Base-by-base conservation (phyloP, 2,329 filamentous ascomycete species). In the Didymella segeticola region DNA sequence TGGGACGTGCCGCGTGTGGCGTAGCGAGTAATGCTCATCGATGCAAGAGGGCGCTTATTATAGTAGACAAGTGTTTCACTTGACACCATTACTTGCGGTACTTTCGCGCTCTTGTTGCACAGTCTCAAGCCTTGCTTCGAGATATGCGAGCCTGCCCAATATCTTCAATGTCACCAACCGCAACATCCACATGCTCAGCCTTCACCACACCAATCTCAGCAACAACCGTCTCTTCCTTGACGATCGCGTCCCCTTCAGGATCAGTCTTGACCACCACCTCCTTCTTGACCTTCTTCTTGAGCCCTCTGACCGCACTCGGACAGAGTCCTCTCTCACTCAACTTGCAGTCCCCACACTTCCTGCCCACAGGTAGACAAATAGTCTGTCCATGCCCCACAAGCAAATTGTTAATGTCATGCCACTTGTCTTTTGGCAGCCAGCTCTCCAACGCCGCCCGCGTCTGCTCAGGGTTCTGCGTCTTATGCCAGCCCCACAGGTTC, bases 401-500 rank as follows among this genome's bases (percentile, higher is more conserved):
- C 73, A 96, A 76, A 77, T 88, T 87, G 75, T 97, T 97, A 73
- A 97, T 96, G 75, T 96, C 91, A 74, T 90, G 89, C 93, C 93
- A 97, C 67, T 85, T 86, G 43, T 96, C 90, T 55, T 76, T 83
- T 2, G 93, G 93, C 64, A 97, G 78, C 93, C 93, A 97, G 14
- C 81, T 81, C 78, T 97, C 85, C 53, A 97, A 79, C 27, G 86
- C 85, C 47, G 81, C 77, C 36, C 93, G 82, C 25, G 93, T 96
- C 71, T 90, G 89, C 78, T 97, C 93, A 0, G 93, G 93, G 11
- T 80, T 89, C 65, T 86, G 87, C 2, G 89, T 93, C 72, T 85
- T 86, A 72, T 96, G 86, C 93, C 93, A 97, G 3, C 90, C 89
- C 92, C 92, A 96, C 23, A 96, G 80, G 76, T 96, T 96, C 45